phyloP scores from a whole-genome alignment of 1,284 basidiomycete genomes.

The Pterula multifida region DNA sequence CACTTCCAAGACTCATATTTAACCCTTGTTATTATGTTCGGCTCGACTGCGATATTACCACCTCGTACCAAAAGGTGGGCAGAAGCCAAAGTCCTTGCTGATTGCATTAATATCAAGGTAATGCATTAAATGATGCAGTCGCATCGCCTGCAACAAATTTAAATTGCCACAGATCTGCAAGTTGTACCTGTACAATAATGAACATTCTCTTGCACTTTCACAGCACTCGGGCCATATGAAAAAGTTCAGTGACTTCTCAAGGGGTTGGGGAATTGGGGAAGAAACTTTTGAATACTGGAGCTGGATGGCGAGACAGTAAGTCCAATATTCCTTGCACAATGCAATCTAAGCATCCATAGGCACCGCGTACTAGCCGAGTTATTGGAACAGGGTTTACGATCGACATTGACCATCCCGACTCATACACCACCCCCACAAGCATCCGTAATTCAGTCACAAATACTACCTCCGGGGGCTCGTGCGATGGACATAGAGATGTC shows the following conservation, averaged over 20 bases:
- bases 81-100: constrained; percentile 92
- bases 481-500: constrained; percentile 42
- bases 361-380: constrained; percentile 83
- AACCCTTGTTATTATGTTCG: constrained; percentile 75
- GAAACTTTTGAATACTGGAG: constrained; percentile 96
- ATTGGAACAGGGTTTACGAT: constrained; percentile 67
- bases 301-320: constrained; percentile 87
- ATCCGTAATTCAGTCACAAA: constrained; percentile 12
- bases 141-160: neutral
- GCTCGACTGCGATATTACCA: constrained; percentile 72
- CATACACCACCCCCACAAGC: constrained; percentile 31
- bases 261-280: constrained; percentile 95
- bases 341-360: constrained; percentile 23
- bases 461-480: constrained; percentile 19
- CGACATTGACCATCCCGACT: constrained; percentile 54
- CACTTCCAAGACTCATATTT: constrained; percentile 89
- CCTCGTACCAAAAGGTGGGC: constrained; percentile 97
- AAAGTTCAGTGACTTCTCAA: constrained; percentile 78
- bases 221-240: constrained; percentile 79
- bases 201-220: constrained; percentile 63
- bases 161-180: constrained; percentile 57
- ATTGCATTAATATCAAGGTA: constrained; percentile 83
- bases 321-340: constrained; percentile 12
- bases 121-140: constrained; percentile 8
- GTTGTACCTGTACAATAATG: constrained; percentile 80